Percentiles rank a stretch among this genome's conserved stretches.
These are phyloP conservation scores for Suhomyces prunicola DNA, from an alignment of 805 yeast genomes.

Conservation along the genomic window DNA sequence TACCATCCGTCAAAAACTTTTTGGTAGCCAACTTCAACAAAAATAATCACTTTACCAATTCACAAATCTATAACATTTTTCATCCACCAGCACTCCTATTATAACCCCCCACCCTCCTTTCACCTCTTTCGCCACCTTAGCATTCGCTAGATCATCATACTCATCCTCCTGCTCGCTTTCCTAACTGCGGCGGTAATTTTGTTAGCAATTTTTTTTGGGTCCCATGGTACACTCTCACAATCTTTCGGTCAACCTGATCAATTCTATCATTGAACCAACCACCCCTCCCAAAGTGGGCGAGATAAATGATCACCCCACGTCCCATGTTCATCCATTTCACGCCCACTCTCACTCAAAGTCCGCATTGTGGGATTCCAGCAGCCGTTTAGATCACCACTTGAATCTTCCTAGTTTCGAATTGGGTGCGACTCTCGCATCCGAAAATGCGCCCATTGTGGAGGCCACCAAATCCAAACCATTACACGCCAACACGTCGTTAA, in stretches of 20 bases:
- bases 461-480: background rate
- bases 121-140: background rate
- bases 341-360: conserved; percentile 14
- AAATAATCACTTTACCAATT: background rate
- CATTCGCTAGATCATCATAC: background rate
- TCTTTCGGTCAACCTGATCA: conserved; percentile 41
- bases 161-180: background rate
- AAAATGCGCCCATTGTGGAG: background rate
- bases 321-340: background rate
- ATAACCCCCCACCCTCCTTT: background rate
- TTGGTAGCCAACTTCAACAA: background rate
- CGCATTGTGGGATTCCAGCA: conserved; percentile 28
- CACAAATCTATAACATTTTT: background rate
- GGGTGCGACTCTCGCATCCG: conserved; percentile 10
- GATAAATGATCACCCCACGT: background rate
- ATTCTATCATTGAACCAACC: conserved; percentile 48
- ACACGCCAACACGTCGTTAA: background rate
- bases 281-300: conserved; percentile 40
- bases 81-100: background rate
- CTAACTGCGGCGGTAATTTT: background rate
- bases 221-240: conserved; percentile 26
- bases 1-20: background rate
- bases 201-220: background rate
- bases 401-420: conserved; percentile 27
- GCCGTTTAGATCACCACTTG: conserved; percentile 23